phyloP scores from a whole-genome alignment of 1,284 basidiomycete genomes.

The Microbotryum lychnidis-dioicae region DNA sequence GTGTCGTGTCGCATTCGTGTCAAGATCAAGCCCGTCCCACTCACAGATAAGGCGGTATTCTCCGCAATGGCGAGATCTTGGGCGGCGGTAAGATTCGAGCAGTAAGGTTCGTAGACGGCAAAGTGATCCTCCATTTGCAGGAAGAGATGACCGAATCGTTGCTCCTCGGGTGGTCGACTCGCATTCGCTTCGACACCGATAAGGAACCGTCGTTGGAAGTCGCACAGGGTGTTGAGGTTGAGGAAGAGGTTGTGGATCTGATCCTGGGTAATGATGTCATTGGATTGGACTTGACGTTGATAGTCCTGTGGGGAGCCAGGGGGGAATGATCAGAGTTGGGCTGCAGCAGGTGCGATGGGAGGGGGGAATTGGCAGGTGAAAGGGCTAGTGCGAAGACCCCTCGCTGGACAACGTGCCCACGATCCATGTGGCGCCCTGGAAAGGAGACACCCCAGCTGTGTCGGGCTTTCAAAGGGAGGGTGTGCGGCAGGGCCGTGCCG shows the following conservation, averaged over 20 bases:
- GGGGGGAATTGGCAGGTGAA: too few species aligned
- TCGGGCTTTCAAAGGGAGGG: neutral
- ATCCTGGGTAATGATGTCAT: conserved; percentile 81
- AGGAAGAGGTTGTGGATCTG: conserved; percentile 94
- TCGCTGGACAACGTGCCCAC: too few species aligned
- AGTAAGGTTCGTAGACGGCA: conserved; percentile 92
- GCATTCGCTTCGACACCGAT: conserved; percentile 84
- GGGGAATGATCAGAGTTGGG: too few species aligned
- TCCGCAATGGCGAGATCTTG: conserved; percentile 76
- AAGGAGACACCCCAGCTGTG: too few species aligned
- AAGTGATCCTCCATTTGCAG: conserved; percentile 86
- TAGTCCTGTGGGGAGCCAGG: conserved; percentile 37
- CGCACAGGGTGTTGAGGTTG: conserved; percentile 87
- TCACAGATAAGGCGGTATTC: conserved; percentile 69
- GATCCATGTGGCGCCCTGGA: too few species aligned
- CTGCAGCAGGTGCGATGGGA: too few species aligned
- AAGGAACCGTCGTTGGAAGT: conserved; percentile 93
- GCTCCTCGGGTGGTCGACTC: conserved; percentile 60
- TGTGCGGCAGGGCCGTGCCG: neutral
- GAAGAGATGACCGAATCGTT: conserved; percentile 44
- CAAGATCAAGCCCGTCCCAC: neutral
- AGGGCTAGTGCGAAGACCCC: too few species aligned
- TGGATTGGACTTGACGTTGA: conserved; percentile 54
- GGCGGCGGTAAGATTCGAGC: conserved; percentile 86
- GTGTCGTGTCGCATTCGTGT: neutral